Conservation (phyloP, 2,329 filamentous ascomycete species). For the Zopfia rhizophila region DNA sequence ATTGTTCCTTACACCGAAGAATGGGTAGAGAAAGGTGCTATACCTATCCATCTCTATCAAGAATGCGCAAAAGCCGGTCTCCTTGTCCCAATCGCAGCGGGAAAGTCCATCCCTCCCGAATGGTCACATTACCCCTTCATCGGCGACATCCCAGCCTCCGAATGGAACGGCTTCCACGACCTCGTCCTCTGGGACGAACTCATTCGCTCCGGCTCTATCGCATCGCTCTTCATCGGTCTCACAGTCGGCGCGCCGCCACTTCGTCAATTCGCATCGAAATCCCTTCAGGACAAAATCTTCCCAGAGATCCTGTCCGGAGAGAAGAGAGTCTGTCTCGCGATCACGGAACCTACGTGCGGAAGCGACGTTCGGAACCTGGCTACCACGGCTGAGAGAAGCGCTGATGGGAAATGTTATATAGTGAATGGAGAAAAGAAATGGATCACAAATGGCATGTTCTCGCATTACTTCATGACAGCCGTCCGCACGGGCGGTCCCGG, state of each 20-base stretch:
- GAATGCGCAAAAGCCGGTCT: slow-evolving; percentile 42
- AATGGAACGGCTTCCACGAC: slow-evolving; percentile 53
- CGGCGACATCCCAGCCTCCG: slow-evolving; percentile 56
- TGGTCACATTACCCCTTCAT: slow-evolving; percentile 56
- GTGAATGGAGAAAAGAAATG: slow-evolving; percentile 54
- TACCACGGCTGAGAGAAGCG: slow-evolving; percentile 37
- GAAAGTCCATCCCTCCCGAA: slow-evolving; percentile 38
- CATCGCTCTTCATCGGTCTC: slow-evolving; percentile 38
- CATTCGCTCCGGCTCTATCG: slow-evolving; percentile 39
- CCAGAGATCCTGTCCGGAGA: slow-evolving; percentile 39
- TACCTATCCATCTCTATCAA: slow-evolving; percentile 36
- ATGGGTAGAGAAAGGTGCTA: slow-evolving; percentile 37
- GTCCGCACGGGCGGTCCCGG: slow-evolving; percentile 39
- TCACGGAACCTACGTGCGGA: slow-evolving; percentile 43
- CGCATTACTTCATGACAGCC: slow-evolving; percentile 47
- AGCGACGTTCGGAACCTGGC: slow-evolving; percentile 38
- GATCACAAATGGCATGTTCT: slow-evolving; percentile 50
- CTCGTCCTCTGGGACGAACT: slow-evolving; percentile 50
- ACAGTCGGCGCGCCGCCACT: slow-evolving; percentile 43
- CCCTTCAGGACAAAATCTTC: slow-evolving; percentile 33
- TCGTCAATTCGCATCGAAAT: slow-evolving; percentile 33
- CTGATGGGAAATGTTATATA: slow-evolving; percentile 44
- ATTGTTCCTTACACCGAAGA: slow-evolving; percentile 38
- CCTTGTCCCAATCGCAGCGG: slow-evolving; percentile 43
- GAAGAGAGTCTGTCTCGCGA: slow-evolving; percentile 43